A percentile compares a stretch with the other conserved stretches of the same genome.
Conservation (phyloP, 2,329 filamentous ascomycete genomes). For the Mollisia scopiformis region DNA sequence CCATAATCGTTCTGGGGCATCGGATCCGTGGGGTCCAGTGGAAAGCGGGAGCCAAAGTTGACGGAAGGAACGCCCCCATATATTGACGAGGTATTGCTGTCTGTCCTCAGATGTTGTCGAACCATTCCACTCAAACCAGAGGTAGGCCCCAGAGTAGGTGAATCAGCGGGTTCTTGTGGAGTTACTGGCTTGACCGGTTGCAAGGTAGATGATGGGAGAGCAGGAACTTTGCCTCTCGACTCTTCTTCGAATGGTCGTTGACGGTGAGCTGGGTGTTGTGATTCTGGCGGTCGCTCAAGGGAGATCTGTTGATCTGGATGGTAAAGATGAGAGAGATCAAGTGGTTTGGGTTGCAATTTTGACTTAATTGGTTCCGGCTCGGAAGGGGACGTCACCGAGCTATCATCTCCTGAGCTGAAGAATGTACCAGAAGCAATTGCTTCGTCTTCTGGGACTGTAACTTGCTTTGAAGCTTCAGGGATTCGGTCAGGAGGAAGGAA, state of each 20-base stretch:
- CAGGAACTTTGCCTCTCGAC: conserved; percentile 2
- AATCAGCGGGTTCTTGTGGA: conserved; percentile 53
- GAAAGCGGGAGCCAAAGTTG: conserved; percentile 44
- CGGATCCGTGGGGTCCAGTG: conserved; percentile 37
- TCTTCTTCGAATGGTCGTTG: conserved; percentile 12
- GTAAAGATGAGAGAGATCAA: conserved; percentile 29
- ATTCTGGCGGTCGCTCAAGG: conserved; percentile 33
- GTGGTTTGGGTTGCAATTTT: conserved; percentile 15
- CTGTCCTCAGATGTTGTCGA: conserved; percentile 78
- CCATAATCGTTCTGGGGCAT: conserved; percentile 37
- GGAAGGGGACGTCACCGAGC: conserved; percentile 10
- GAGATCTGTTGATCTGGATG: conserved; percentile 28
- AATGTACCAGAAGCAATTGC: conserved; percentile 26
- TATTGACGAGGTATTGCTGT: conserved; percentile 81
- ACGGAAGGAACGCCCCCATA: conserved; percentile 56
- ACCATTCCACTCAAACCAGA: conserved; percentile 79
- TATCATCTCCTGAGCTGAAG: conserved; percentile 30
- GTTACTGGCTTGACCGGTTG: conserved; percentile 2
- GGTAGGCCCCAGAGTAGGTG: conserved; percentile 76
- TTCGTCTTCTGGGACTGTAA: conserved; percentile 22
- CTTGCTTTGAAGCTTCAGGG: conserved; percentile 22
- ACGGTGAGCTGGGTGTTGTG: conserved; percentile 33
- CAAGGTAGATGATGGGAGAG: conserved; percentile 1
- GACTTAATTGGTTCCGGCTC: conserved; percentile 14
- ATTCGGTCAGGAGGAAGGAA: conserved; percentile 29